Evolutionary conservation across 768 basidiomycete genomes (phyloP).

Genomic region (Hortiboletus campestris): DNA sequence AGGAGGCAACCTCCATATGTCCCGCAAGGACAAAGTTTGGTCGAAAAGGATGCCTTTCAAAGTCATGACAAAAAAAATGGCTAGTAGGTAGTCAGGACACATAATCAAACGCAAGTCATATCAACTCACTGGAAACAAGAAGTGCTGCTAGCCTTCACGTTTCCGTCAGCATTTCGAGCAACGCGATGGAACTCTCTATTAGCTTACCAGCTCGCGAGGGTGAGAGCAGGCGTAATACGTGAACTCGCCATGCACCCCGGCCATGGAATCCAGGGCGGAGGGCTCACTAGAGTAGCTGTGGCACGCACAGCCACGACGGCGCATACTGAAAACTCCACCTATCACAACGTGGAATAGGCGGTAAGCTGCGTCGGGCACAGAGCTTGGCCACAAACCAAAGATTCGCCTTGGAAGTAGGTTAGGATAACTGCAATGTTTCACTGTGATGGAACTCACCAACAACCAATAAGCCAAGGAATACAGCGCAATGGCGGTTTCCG

Average conservation of each 20-base stretch:
- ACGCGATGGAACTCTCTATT: not conserved
- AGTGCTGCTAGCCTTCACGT: constrained; percentile 16
- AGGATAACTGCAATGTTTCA: not conserved
- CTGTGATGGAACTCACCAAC: constrained; percentile 9
- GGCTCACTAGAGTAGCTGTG: constrained; percentile 6
- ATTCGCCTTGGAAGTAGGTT: constrained; percentile 10
- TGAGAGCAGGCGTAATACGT: constrained; percentile 11
- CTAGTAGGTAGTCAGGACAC: constrained; percentile 7
- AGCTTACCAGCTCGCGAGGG: constrained; percentile 23
- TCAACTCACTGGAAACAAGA: constrained; percentile 17
- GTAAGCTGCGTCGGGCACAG: not conserved
- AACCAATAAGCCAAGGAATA: constrained; percentile 15
- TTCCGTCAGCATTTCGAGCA: not conserved
- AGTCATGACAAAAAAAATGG: constrained; percentile 18
- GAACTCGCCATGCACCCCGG: constrained; percentile 14
- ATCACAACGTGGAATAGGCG: not conserved
- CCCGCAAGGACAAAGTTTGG: not conserved
- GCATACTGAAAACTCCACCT: constrained; percentile 20
- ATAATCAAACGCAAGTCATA: not conserved
- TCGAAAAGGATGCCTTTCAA: constrained; percentile 7
- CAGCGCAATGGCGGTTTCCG: not conserved
- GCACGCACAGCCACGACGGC: constrained; percentile 16
- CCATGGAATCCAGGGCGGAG: constrained; percentile 18
- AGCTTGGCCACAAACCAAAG: constrained; percentile 9
- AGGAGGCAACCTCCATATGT: not conserved